Percentiles rank a stretch among this genome's conserved stretches.
Conservation (phyloP, 495 filamentous ascomycete species). For the Xeromyces bisporus region DNA sequence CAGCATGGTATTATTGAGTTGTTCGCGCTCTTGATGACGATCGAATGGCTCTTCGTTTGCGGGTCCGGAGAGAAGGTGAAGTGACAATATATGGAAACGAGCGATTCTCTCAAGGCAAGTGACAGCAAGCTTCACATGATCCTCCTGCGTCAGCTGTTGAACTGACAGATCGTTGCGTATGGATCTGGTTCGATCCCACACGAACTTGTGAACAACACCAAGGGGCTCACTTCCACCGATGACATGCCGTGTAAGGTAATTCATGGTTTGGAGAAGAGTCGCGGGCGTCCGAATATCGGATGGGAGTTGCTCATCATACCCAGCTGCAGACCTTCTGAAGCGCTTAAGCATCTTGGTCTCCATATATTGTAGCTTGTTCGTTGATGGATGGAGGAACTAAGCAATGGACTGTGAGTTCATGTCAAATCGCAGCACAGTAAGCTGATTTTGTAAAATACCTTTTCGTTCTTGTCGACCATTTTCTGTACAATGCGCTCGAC, state of each 20-base stretch:
- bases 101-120: constrained; percentile 79
- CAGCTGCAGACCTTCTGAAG: constrained; percentile 77
- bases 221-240: constrained; percentile 46
- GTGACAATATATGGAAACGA: constrained; percentile 74
- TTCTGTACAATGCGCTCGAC: constrained; percentile 59
- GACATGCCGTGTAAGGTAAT: constrained; percentile 69
- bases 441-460: constrained; percentile 19
- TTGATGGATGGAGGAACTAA: constrained; percentile 23
- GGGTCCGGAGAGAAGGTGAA: constrained; percentile 61
- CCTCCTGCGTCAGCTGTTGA: constrained; percentile 54
- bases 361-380: constrained; percentile 20
- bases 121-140: constrained; percentile 48
- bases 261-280: constrained; percentile 55
- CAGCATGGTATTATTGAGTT: constrained; percentile 71
- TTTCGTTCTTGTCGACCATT: constrained; percentile 44
- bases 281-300: constrained; percentile 76
- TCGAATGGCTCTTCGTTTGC: constrained; percentile 60
- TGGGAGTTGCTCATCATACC: constrained; percentile 76
- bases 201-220: constrained; percentile 59
- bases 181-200: constrained; percentile 87
- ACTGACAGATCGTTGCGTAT: constrained; percentile 91
- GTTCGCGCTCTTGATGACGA: constrained; percentile 80
- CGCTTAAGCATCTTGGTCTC: constrained; percentile 65
- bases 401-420: background rate
- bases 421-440: background rate